Evolutionary conservation across 2,329 filamentous ascomycete species (phyloP).

Genomic region (Sclerotinia borealis): DNA sequence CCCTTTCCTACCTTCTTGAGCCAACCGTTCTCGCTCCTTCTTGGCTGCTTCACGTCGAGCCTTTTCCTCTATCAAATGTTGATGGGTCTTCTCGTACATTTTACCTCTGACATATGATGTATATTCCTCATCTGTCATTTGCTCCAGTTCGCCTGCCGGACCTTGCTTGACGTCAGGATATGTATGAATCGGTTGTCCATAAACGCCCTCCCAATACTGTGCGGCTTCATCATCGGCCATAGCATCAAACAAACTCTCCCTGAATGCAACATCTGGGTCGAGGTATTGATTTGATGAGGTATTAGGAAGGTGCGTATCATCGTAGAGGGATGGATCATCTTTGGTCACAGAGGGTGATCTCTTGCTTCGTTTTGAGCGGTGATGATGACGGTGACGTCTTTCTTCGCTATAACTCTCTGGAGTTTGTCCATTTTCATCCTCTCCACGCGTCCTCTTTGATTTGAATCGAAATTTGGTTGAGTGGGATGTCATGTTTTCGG

Average conservation of each 20-base stretch:
- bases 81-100: conserved; percentile 96
- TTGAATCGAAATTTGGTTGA: conserved; percentile 30
- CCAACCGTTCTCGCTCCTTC: conserved; percentile 41
- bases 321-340: conserved; percentile 34
- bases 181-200: conserved; percentile 86
- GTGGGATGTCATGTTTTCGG: conserved; percentile 12
- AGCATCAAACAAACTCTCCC: conserved; percentile 91
- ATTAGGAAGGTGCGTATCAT: conserved; percentile 37
- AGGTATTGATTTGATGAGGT: conserved; percentile 38
- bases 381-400: conserved; percentile 24
- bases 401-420: conserved; percentile 15
- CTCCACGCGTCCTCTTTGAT: conserved; percentile 22
- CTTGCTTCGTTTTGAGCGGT: conserved; percentile 26
- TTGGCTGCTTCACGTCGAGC: conserved; percentile 53
- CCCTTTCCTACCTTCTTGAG: conserved; percentile 35
- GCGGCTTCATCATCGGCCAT: conserved; percentile 96
- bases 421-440: conserved; percentile 12
- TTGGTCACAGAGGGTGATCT: conserved; percentile 18
- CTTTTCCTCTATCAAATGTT: conserved; percentile 73
- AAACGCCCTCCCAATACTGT: conserved; percentile 92
- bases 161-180: conserved; percentile 50
- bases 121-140: conserved; percentile 92
- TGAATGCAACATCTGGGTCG: conserved; percentile 72
- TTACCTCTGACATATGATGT: conserved; percentile 73
- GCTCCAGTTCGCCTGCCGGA: conserved; percentile 57